Evolutionary conservation across 257 asterid species (phyloP).

Genomic region (Capsicum rhomboideum): DNA sequence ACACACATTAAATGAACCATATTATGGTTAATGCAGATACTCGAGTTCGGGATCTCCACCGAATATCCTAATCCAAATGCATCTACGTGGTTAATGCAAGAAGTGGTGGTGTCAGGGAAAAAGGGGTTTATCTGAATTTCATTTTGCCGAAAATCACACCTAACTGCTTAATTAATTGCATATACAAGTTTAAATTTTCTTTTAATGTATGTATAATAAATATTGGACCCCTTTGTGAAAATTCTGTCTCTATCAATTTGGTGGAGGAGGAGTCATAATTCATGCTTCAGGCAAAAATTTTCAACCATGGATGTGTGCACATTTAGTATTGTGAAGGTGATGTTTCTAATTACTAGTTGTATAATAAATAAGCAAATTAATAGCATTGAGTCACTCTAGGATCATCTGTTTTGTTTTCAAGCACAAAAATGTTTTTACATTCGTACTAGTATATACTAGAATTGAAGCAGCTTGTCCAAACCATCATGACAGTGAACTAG

Average conservation of each 20-base stretch:
- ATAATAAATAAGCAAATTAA: not conserved
- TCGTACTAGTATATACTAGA: not conserved
- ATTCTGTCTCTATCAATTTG: not conserved
- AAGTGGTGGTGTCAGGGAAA: too few relatives aligned
- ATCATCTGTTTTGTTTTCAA: not conserved
- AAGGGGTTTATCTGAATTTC: too few relatives aligned
- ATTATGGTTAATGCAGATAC: not conserved
- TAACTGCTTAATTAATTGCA: too few relatives aligned
- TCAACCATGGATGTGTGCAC: not conserved
- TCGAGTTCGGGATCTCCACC: not conserved
- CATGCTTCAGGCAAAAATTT: too few relatives aligned
- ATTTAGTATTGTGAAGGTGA: not conserved
- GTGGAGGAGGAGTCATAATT: not conserved
- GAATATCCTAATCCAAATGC: too few relatives aligned
- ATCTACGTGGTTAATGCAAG: too few relatives aligned
- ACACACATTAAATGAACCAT: too few relatives aligned
- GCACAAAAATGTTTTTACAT: not conserved
- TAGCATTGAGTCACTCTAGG: not conserved
- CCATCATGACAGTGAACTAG: not conserved
- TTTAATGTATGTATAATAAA: too few relatives aligned
- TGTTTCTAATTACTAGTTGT: not conserved
- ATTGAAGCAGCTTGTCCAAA: not conserved
- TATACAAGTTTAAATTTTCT: too few relatives aligned
- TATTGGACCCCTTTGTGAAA: too few relatives aligned
- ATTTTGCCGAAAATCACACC: too few relatives aligned